phyloP scores from a whole-genome alignment of 345 rosid genomes.

The Linum lewisii region DNA sequence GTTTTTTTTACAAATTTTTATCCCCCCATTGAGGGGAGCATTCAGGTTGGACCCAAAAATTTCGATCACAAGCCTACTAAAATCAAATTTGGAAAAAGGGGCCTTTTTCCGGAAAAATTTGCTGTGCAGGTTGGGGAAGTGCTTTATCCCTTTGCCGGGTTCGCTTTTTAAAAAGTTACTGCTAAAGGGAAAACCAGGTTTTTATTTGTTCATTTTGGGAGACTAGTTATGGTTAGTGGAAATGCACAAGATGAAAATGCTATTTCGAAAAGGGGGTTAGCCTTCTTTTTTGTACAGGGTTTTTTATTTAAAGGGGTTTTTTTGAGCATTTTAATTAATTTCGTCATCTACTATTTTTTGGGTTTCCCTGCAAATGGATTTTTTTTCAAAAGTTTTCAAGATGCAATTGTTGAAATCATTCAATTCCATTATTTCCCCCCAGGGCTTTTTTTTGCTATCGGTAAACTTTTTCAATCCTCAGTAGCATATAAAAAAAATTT shows the following conservation, averaged over 20 bases:
- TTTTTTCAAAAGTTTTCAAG: too few relatives aligned
- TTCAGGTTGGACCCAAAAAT: conserved; percentile 21
- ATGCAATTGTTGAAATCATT: too few relatives aligned
- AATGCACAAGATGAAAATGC: too few relatives aligned
- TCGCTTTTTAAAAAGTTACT: conserved; percentile 41
- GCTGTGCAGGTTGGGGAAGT: conserved; percentile 60
- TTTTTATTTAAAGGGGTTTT: too few relatives aligned
- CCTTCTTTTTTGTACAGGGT: too few relatives aligned
- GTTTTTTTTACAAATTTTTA: conserved; percentile 46
- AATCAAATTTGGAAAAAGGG: conserved; percentile 50
- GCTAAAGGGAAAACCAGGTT: conserved; percentile 51
- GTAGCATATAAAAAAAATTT: neutral
- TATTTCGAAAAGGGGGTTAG: too few relatives aligned
- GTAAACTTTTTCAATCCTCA: neutral
- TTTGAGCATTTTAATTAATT: too few relatives aligned
- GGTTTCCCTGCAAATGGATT: too few relatives aligned
- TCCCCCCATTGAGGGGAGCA: conserved; percentile 38
- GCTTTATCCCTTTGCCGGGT: conserved; percentile 58
- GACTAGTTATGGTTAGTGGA: neutral
- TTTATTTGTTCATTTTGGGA: conserved; percentile 12
- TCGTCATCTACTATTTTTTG: too few relatives aligned
- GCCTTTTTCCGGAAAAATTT: conserved; percentile 49
- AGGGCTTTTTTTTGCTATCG: neutral
- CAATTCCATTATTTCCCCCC: too few relatives aligned
- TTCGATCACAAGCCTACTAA: conserved; percentile 36